These are phyloP conservation scores for Camellia oleifera DNA, from an alignment of 179 eudicot species.

Conservation along the genomic window DNA sequence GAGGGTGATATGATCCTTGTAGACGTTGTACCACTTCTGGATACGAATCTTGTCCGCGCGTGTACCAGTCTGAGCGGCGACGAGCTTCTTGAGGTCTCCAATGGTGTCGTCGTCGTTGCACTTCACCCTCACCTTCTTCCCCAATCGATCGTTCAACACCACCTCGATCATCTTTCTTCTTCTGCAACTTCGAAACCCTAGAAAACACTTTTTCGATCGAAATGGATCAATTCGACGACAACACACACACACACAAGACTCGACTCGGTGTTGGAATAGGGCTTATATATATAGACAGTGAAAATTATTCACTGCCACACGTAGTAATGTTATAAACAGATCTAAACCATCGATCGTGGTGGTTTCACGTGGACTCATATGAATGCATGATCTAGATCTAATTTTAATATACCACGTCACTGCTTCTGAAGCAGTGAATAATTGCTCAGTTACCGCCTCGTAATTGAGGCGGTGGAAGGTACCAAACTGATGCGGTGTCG, in stretches of 20 bases:
- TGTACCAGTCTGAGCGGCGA: conserved; percentile 93
- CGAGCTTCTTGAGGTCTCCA: conserved; percentile 93
- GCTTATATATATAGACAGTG: no score
- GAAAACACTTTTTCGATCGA: neutral
- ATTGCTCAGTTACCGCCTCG: no score
- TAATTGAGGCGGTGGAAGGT: no score
- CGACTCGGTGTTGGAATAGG: no score
- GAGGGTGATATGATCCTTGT: conserved; percentile 92
- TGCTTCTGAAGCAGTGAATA: no score
- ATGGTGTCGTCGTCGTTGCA: conserved; percentile 97
- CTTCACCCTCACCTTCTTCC: conserved; percentile 93
- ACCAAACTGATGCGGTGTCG: no score
- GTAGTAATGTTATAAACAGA: no score
- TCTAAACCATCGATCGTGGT: no score
- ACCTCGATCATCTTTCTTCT: conserved; percentile 77
- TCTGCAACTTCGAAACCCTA: conserved; percentile 10
- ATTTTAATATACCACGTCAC: no score
- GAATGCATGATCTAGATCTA: no score
- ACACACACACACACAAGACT: neutral
- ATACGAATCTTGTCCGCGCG: conserved; percentile 86
- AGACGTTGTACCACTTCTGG: conserved; percentile 93
- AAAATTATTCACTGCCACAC: no score
- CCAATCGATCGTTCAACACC: conserved; percentile 88
- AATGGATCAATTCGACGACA: neutral
- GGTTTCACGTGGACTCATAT: no score